Base-by-base conservation (phyloP, 768 basidiomycete genomes). In the Mycena indigotica region DNA sequence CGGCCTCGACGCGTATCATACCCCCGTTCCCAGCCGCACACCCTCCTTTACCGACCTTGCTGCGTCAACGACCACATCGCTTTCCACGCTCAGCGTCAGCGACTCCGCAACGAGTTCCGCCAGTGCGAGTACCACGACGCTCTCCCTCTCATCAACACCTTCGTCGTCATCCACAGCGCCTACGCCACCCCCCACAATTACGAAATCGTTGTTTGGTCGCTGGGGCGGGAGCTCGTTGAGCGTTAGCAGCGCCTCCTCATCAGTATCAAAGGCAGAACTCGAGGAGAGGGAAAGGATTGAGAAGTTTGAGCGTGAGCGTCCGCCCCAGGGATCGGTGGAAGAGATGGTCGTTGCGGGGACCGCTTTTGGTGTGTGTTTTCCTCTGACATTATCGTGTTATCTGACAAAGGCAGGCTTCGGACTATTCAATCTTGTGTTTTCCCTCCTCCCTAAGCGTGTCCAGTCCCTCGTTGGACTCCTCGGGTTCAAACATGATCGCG, bases 371-470 rank as follows among this genome's bases (percentile, higher is more conserved):
- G 56, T 51, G 77, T 71, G 17, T 71, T 28, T n/a, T 35, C 25
- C 39, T 8, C 29, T 2, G 29, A 3, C 17, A 40, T 58, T 19
- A 40, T 44, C 19, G 15, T n/a, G 40, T 52, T 26, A 32, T 23
- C 3, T 56, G 46, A 28, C 46, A 28, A 50, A 16, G 25, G 32
- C 54, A 75, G 80, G 83, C 0, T 86, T 75, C 64, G 88, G 89
- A 0, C 67, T 93, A 24, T 93, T 93, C 73, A 92, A 92, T 66
- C 79, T 93, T 46, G 85, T 91, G 10, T 85, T 93, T 57, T 91
- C 88, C 3, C 70, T 93, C 17, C 72, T 93, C 15, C 91, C 91
- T 17, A 84, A 84, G 59, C 85, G 81, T 65, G 74, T 87, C 53
- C 84, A 87, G 72, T 72, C 79, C 19, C 75, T 93, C 2, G 88